phyloP scores from a whole-genome alignment of 495 filamentous ascomycete genomes.

The Corynascus novoguineensis region DNA sequence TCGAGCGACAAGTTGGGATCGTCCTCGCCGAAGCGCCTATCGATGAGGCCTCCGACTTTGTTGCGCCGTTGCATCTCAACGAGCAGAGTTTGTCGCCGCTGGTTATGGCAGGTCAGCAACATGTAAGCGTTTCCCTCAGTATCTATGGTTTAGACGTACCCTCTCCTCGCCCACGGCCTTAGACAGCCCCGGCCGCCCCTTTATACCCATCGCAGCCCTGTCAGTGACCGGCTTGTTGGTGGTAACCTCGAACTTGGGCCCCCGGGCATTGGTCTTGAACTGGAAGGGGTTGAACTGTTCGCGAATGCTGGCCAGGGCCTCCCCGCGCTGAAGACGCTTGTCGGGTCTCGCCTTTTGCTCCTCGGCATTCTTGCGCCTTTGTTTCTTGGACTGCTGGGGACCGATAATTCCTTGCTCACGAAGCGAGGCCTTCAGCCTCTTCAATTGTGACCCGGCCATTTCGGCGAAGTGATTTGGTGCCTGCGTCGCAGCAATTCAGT shows the following conservation, averaged over 20 bases:
- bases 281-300: constrained; percentile 98
- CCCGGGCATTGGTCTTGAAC: constrained; percentile 62
- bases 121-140: neutral
- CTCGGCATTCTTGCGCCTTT: constrained; percentile 68
- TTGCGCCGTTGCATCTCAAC: constrained; percentile 79
- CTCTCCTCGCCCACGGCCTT: constrained; percentile 84
- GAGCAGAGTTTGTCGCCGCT: constrained; percentile 74
- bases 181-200: constrained; percentile 69
- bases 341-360: constrained; percentile 55
- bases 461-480: constrained; percentile 12
- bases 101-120: constrained; percentile 3
- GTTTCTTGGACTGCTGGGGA: constrained; percentile 86
- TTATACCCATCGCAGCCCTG: constrained; percentile 48
- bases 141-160: constrained; percentile 46
- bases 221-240: constrained; percentile 52
- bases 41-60: constrained; percentile 86
- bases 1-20: constrained; percentile 91
- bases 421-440: constrained; percentile 86
- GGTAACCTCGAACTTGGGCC: constrained; percentile 69
- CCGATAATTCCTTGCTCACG: constrained; percentile 81
- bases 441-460: constrained; percentile 95
- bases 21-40: constrained; percentile 92
- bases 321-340: constrained; percentile 64
- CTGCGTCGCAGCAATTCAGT: neutral
- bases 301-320: constrained; percentile 74